Base-by-base conservation (phyloP, 768 basidiomycete species). In the Galerina marginata region DNA sequence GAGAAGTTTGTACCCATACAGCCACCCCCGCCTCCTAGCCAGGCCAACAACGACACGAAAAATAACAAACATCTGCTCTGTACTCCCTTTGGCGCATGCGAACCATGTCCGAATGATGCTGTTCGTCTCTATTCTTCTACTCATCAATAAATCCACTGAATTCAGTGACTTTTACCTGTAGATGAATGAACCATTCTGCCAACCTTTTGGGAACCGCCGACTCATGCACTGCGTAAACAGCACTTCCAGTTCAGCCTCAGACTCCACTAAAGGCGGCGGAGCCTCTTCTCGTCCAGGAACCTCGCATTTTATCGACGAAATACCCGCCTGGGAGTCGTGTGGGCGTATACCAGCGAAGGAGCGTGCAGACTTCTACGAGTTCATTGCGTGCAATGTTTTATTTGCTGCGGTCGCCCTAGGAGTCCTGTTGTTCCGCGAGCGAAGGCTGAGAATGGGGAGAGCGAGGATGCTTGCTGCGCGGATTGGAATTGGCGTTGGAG, bases 181-280 rank as follows among this genome's bases (percentile, higher is more conserved):
- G 94, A 78, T 92, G 37, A 79, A 88, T 67, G 86, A 95, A 77
- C 95, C 95, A 2, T 96, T 91, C 74, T 98, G 95, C 75, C 88
- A 92, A 69, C 95, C 96, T n/a, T 96, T 95, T 70, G 96, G 96
- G 53, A 96, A 96, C 75, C 87, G 96, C 23, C 87, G 92, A 16
- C 83, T 95, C 42, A 82, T 96, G 79, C 95, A 95, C 71, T 98
- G 95, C 61, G 69, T 85, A 37, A 83, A 82, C 64, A 65, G 72
- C 50, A 75, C 68, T 48, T 72, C 74, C 38, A 20, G 62, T 14
- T 74, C 67, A 14, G 63, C 68, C 40, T 62, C 69, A 60, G 60
- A 33, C 37, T 62, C 65, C 12, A 56, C 16, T 37, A 25, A 44
- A 56, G 54, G 54, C 11, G 26, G 48, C 11, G 39, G 40, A 15